phyloP scores from a whole-genome alignment of 2,329 filamentous ascomycete species.

The Pyrenochaeta sp. region DNA sequence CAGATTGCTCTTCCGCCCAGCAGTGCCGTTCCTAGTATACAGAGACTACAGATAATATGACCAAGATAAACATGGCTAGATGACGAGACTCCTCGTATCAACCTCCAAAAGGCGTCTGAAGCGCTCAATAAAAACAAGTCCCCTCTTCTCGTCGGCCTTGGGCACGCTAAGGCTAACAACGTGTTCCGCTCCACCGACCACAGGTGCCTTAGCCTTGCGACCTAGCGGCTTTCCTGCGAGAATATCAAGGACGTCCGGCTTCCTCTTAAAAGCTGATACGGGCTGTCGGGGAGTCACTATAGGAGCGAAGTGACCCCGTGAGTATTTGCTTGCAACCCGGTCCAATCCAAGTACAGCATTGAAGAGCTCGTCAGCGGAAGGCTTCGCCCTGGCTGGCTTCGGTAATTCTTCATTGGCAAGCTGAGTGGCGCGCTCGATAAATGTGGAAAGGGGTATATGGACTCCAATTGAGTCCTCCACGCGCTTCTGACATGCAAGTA shows the following conservation, averaged over 20 bases:
- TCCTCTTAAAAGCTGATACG: slow-evolving; percentile 54
- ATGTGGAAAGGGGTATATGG: slow-evolving; percentile 82
- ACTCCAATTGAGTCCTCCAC: slow-evolving; percentile 80
- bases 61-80: slow-evolving; percentile 29
- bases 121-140: slow-evolving; percentile 81
- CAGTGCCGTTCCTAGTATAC: slow-evolving; percentile 34
- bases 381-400: slow-evolving; percentile 66
- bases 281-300: slow-evolving; percentile 65
- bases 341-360: slow-evolving; percentile 82
- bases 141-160: slow-evolving; percentile 81
- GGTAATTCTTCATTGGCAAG: slow-evolving; percentile 89
- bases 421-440: slow-evolving; percentile 83
- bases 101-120: slow-evolving; percentile 76
- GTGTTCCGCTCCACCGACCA: slow-evolving; percentile 35
- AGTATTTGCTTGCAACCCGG: slow-evolving; percentile 55
- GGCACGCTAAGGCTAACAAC: slow-evolving; percentile 74
- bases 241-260: slow-evolving; percentile 83
- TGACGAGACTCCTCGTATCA: slow-evolving; percentile 48
- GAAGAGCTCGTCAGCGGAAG: slow-evolving; percentile 83
- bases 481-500: slow-evolving; percentile 80
- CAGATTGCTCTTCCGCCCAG: too few relatives aligned
- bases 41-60: slow-evolving; percentile 30
- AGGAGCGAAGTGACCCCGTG: slow-evolving; percentile 72
- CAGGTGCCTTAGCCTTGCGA: slow-evolving; percentile 36
- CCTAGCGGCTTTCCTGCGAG: slow-evolving; percentile 54